A percentile compares a stretch with the other conserved stretches of the same genome.
Conservation (phyloP, 2,329 filamentous ascomycete species). For the Drechslerella coelobrocha region DNA sequence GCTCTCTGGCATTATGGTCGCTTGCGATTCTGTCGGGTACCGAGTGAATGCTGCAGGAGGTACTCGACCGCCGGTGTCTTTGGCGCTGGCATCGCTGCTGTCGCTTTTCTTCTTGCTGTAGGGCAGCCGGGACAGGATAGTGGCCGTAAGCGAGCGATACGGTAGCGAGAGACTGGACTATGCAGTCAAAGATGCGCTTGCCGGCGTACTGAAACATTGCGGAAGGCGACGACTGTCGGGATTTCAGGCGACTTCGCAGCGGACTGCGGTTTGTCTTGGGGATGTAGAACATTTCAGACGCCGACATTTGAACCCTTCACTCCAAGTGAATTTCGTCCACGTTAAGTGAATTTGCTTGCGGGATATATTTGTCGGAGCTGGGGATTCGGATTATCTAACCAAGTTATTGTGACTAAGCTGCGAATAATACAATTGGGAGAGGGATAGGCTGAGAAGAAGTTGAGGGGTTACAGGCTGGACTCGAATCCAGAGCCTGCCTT, state of each 20-base stretch:
- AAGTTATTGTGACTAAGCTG: too few species aligned
- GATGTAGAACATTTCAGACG: constrained; percentile 34
- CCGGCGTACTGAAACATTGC: constrained; percentile 25
- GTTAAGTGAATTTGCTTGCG: too few species aligned
- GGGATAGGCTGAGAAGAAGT: too few species aligned
- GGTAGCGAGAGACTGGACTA: constrained; percentile 44
- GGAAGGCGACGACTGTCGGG: constrained; percentile 20
- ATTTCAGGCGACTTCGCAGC: constrained; percentile 14
- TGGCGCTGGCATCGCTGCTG: constrained; percentile 4
- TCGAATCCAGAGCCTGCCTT: too few species aligned
- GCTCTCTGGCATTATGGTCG: constrained; percentile 31
- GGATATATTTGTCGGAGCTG: constrained; percentile 5
- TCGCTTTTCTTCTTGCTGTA: neutral
- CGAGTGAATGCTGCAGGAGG: constrained; percentile 23
- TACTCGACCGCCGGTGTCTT: neutral
- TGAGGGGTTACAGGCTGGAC: too few species aligned
- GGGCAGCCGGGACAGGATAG: constrained; percentile 14
- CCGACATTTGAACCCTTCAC: constrained; percentile 18
- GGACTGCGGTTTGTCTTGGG: constrained; percentile 19
- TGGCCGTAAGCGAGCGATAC: constrained; percentile 45
- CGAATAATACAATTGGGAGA: too few species aligned
- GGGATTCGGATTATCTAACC: too few species aligned
- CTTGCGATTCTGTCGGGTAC: constrained; percentile 32
- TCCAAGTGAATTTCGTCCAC: too few species aligned
- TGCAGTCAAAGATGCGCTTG: constrained; percentile 42